Conservation (phyloP, 139 green algal genomes). For the Tetraselmis striata region DNA sequence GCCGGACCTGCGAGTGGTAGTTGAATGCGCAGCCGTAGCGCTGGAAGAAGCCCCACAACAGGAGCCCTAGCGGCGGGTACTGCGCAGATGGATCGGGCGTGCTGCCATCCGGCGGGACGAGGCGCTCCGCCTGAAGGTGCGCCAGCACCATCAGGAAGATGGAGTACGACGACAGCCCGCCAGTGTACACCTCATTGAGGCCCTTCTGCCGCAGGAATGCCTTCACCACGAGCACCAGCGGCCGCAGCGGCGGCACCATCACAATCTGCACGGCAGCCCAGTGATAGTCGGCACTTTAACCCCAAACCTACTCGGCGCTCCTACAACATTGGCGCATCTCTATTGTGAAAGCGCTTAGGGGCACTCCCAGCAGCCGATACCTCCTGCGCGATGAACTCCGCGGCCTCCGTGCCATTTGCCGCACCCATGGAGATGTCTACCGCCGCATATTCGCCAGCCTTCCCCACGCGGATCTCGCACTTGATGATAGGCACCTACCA, state of each 20-base stretch:
- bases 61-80: neutral
- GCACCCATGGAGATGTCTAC: slow-evolving; percentile 68
- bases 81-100: neutral
- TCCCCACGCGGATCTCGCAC: slow-evolving; percentile 20
- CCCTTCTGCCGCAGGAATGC: slow-evolving; percentile 43
- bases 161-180: slow-evolving; percentile 64
- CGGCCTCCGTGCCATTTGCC: slow-evolving; percentile 55
- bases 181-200: slow-evolving; percentile 69
- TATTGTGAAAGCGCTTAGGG: too few relatives aligned
- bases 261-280: slow-evolving; percentile 35
- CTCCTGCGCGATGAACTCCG: slow-evolving; percentile 37
- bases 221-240: slow-evolving; percentile 65
- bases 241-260: slow-evolving; percentile 46
- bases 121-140: slow-evolving; percentile 54
- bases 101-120: neutral
- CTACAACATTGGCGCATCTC: too few relatives aligned
- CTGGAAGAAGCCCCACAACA: slow-evolving; percentile 55
- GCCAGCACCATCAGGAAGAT: slow-evolving; percentile 63
- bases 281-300: too few relatives aligned
- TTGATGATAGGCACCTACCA: slow-evolving; percentile 77
- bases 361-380: neutral
- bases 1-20: slow-evolving; percentile 37
- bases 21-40: slow-evolving; percentile 27
- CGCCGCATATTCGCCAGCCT: slow-evolving; percentile 13
- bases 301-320: too few relatives aligned